A percentile compares a stretch with the other conserved stretches of the same genome.
phyloP scores from a whole-genome alignment of 2,329 filamentous ascomycete genomes.

The Aspergillus fumigatiaffinis region DNA sequence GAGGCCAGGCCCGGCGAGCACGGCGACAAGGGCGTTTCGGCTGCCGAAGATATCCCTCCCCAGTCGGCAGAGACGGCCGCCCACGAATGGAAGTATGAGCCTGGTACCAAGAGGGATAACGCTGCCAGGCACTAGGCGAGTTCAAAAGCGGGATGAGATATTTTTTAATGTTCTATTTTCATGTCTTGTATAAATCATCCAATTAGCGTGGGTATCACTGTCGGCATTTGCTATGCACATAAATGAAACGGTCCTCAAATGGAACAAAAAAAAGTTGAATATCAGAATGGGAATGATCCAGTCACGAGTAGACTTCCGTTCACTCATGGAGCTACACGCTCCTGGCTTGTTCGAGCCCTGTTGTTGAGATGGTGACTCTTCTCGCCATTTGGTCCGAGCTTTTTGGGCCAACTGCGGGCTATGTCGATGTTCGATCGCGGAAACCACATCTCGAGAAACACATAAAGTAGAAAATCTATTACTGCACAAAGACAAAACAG shows the following conservation, averaged over 20 bases:
- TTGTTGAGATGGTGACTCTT: not conserved
- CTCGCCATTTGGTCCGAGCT: slow-evolving; percentile 37
- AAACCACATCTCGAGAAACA: slow-evolving; percentile 82
- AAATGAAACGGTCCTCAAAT: not conserved
- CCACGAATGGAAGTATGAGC: slow-evolving; percentile 25
- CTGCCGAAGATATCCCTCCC: slow-evolving; percentile 27
- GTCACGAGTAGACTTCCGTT: slow-evolving; percentile 1
- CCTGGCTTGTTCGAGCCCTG: not conserved
- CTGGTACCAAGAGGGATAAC: slow-evolving; percentile 20
- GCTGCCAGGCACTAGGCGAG: slow-evolving; percentile 1
- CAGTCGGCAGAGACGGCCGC: slow-evolving; percentile 27
- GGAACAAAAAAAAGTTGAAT: not conserved
- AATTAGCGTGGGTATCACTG: slow-evolving; percentile 7
- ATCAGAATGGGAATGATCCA: not conserved
- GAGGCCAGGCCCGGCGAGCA: slow-evolving; percentile 16
- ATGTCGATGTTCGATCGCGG: slow-evolving; percentile 84
- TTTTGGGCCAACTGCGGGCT: slow-evolving; percentile 87
- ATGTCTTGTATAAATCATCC: slow-evolving; percentile 1
- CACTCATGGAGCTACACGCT: not conserved
- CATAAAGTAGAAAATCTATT: slow-evolving; percentile 86
- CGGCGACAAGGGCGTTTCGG: slow-evolving; percentile 27
- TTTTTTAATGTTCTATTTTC: not conserved
- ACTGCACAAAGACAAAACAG: slow-evolving; percentile 92
- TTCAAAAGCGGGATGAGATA: not conserved
- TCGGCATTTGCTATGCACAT: slow-evolving; percentile 1